These are phyloP conservation scores for Jaminaea rosea DNA, from an alignment of 1,284 basidiomycete species.

Conservation along the genomic window DNA sequence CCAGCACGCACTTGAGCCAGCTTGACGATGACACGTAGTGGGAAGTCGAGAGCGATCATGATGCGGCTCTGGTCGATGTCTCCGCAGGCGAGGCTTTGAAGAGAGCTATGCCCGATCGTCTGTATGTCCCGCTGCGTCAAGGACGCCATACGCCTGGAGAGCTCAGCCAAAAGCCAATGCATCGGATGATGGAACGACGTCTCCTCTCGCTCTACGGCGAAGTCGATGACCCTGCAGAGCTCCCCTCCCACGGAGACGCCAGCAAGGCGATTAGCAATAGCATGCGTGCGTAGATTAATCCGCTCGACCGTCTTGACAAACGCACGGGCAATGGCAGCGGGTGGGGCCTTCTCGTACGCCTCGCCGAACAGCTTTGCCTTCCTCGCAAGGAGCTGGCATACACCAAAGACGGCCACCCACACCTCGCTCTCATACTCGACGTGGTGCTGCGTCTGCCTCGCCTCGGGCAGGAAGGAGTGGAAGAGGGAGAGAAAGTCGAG, in stretches of 20 bases:
- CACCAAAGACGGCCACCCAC: conserved; percentile 43
- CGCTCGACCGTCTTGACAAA: conserved; percentile 58
- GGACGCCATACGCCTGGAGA: conserved; percentile 57
- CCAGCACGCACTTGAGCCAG: conserved; percentile 90
- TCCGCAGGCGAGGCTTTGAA: conserved; percentile 17
- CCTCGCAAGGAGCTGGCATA: conserved; percentile 39
- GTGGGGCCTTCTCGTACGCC: conserved; percentile 49
- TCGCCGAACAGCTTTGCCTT: conserved; percentile 39
- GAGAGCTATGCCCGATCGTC: no score
- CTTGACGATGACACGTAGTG: conserved; percentile 43
- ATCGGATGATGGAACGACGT: conserved; percentile 85
- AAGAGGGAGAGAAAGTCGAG: conserved; percentile 38
- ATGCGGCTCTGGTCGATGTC: conserved; percentile 22
- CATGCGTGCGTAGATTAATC: background rate
- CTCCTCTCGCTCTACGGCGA: conserved; percentile 28
- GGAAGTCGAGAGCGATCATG: conserved; percentile 34
- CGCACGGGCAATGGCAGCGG: conserved; percentile 59
- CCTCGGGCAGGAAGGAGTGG: conserved; percentile 37
- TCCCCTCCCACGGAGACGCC: no score
- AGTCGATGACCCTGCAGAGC: conserved; percentile 58
- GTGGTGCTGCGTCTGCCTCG: conserved; percentile 32
- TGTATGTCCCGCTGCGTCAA: background rate
- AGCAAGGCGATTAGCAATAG: no score
- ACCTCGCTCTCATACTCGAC: conserved; percentile 45
- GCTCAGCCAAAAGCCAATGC: conserved; percentile 82